Percentiles rank a stretch among this genome's conserved stretches.
Evolutionary conservation across 176 grass and related monocot species (phyloP).

Genomic region (Carex cristatella): DNA sequence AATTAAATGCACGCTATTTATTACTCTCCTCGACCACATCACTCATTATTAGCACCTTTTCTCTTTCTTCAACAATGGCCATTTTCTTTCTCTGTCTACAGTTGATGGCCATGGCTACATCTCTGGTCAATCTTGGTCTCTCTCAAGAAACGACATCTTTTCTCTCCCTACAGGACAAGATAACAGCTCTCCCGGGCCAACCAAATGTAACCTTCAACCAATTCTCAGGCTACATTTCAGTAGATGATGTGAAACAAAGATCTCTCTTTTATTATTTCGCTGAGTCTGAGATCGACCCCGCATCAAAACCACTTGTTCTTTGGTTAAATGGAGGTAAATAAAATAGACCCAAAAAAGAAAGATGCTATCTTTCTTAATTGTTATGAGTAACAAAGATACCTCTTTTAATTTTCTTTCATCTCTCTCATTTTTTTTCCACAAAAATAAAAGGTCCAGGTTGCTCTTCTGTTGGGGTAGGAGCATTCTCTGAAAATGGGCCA

Average conservation of each 20-base stretch:
- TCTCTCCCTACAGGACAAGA: constrained; percentile 40
- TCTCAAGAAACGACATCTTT: background rate
- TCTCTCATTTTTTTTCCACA: constrained; percentile 19
- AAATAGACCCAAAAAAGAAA: background rate
- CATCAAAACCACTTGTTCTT: constrained; percentile 83
- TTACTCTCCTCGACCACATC: background rate
- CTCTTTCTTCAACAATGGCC: background rate
- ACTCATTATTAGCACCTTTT: background rate
- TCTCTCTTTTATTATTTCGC: constrained; percentile 96
- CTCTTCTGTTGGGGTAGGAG: constrained; percentile 92
- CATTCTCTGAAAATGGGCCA: constrained; percentile 91
- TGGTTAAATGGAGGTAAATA: constrained; percentile 94
- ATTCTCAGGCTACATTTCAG: constrained; percentile 83
- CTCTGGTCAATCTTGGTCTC: background rate
- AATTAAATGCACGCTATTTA: background rate
- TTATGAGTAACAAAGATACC: background rate
- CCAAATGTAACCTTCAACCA: constrained; percentile 67
- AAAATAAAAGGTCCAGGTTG: constrained; percentile 73
- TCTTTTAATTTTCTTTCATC: background rate
- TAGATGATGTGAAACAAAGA: constrained; percentile 50
- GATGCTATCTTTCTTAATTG: background rate
- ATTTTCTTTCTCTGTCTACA: background rate
- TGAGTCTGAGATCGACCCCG: constrained; percentile 74
- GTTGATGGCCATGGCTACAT: background rate
- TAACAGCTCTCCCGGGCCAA: constrained; percentile 64